phyloP scores from a whole-genome alignment of 768 basidiomycete genomes.

The Suillus placidus region DNA sequence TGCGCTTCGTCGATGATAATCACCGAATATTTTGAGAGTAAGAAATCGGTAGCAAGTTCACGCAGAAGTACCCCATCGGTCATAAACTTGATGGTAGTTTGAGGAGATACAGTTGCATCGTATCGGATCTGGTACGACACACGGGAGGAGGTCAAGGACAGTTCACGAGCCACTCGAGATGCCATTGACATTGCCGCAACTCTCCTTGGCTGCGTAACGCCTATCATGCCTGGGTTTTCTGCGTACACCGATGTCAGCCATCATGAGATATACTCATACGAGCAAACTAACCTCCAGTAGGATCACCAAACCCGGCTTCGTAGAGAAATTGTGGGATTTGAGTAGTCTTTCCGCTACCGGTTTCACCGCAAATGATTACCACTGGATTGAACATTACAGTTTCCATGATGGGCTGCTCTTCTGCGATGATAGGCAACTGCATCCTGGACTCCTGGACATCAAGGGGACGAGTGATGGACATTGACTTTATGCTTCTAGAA shows the following conservation, averaged over 20 bases:
- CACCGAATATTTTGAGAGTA: slow-evolving; percentile 92
- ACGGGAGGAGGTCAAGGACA: slow-evolving; percentile 77
- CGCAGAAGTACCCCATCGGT: slow-evolving; percentile 96
- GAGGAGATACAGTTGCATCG: slow-evolving; percentile 87
- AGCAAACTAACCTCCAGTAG: slow-evolving; percentile 66
- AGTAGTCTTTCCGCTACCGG: slow-evolving; percentile 97
- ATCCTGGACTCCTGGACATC: slow-evolving; percentile 79
- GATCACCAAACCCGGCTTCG: slow-evolving; percentile 91
- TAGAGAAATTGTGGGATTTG: slow-evolving; percentile 99
- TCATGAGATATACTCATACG: not conserved
- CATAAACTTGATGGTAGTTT: slow-evolving; percentile 98
- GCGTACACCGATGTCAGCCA: slow-evolving; percentile 12
- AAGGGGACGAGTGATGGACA: slow-evolving; percentile 61
- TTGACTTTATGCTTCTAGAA: slow-evolving; percentile 41
- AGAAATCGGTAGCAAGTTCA: slow-evolving; percentile 89
- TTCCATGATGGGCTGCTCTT: slow-evolving; percentile 95
- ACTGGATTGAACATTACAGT: slow-evolving; percentile 85
- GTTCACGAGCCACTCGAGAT: slow-evolving; percentile 86
- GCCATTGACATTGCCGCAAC: slow-evolving; percentile 99
- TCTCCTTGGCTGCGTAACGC: slow-evolving; percentile 94
- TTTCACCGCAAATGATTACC: slow-evolving; percentile 79
- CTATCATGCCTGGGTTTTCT: slow-evolving; percentile 99
- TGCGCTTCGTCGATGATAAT: slow-evolving; percentile 98
- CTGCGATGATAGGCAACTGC: slow-evolving; percentile 84
- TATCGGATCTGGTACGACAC: slow-evolving; percentile 99